Percentiles rank a stretch among this genome's conserved stretches.
These are phyloP conservation scores for Musa balbisiana DNA, from an alignment of 202 grass and related monocot species.

Conservation along the genomic window DNA sequence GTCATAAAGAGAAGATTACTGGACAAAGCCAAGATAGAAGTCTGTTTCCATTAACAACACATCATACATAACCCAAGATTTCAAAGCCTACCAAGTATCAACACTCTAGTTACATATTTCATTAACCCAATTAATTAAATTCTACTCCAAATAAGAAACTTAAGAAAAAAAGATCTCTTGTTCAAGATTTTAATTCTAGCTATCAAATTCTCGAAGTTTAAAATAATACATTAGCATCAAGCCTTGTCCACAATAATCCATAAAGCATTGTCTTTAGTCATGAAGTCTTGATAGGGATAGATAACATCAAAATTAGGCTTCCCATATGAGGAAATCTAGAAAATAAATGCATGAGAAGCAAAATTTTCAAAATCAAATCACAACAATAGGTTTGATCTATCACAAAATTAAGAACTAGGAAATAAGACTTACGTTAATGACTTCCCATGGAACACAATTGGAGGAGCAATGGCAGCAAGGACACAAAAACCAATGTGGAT, in stretches of 20 bases:
- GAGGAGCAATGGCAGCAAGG: constrained; percentile 66
- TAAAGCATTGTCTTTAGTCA: not conserved
- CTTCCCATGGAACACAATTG: constrained; percentile 71
- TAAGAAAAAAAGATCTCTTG: no score
- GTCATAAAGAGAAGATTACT: no score
- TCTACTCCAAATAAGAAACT: no score
- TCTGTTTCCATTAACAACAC: no score
- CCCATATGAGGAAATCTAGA: not conserved
- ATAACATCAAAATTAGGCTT: not conserved
- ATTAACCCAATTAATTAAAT: no score
- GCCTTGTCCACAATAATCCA: not conserved
- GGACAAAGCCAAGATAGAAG: no score
- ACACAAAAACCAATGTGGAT: constrained; percentile 77
- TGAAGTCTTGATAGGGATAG: not conserved
- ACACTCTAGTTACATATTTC: no score
- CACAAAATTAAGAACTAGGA: not conserved
- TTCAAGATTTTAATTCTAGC: no score
- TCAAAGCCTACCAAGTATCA: no score
- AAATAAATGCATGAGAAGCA: not conserved
- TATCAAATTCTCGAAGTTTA: no score
- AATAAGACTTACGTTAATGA: constrained; percentile 54
- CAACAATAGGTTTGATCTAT: not conserved
- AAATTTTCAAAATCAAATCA: not conserved
- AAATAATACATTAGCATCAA: not conserved
- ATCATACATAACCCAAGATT: no score